Percentiles rank a stretch among this genome's conserved stretches.
Conservation (phyloP, 1,284 basidiomycete species). For the Porphyrellus sp. region DNA sequence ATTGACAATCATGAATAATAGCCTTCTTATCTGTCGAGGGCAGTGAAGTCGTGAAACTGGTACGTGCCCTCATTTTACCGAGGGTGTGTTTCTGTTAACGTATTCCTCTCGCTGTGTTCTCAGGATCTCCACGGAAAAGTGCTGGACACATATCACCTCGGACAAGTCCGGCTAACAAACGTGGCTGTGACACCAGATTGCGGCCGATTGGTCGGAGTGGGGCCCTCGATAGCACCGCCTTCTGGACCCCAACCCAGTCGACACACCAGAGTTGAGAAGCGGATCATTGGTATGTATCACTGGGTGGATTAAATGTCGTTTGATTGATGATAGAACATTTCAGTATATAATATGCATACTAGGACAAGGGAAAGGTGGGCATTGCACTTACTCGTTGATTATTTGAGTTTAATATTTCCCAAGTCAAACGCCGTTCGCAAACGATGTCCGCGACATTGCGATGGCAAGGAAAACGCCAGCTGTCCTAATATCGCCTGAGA, state of each 20-base stretch:
- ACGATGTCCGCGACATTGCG: slow-evolving; percentile 73
- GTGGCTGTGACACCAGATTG: slow-evolving; percentile 71
- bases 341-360: slow-evolving; percentile 70
- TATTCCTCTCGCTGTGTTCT: slow-evolving; percentile 5
- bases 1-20: slow-evolving; percentile 28
- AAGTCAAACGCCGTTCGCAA: slow-evolving; percentile 75
- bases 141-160: slow-evolving; percentile 59
- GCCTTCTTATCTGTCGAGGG: slow-evolving; percentile 59
- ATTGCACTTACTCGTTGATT: background rate
- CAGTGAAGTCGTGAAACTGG: slow-evolving; percentile 49
- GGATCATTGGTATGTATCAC: slow-evolving; percentile 58
- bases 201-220: slow-evolving; percentile 65
- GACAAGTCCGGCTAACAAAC: slow-evolving; percentile 66
- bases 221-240: slow-evolving; percentile 59
- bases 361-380: slow-evolving; percentile 65
- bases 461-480: slow-evolving; percentile 58
- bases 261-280: slow-evolving; percentile 67
- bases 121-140: slow-evolving; percentile 60
- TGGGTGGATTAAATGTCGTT: background rate
- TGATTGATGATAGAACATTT: background rate
- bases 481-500: slow-evolving; percentile 58
- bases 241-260: slow-evolving; percentile 69
- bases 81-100: slow-evolving; percentile 15
- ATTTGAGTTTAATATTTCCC: slow-evolving; percentile 11
- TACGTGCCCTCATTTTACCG: slow-evolving; percentile 23